Percentiles rank a stretch among this genome's conserved stretches.
Conservation (phyloP, 768 basidiomycete species). For the Hygrocybe punicea region DNA sequence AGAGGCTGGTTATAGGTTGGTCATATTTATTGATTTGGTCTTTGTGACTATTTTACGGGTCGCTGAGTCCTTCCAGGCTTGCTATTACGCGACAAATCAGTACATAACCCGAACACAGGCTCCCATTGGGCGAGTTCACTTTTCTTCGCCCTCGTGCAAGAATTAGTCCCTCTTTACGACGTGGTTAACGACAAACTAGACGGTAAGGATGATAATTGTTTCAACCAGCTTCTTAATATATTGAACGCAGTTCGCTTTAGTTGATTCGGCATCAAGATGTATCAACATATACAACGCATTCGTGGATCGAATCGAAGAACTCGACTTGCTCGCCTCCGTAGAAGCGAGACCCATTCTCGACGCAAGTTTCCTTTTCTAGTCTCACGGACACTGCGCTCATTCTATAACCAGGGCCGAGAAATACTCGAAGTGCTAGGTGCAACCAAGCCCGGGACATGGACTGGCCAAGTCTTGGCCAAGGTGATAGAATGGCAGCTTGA, state of each 20-base stretch:
- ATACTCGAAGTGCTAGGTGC: constrained; percentile 52
- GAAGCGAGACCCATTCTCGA: constrained; percentile 75
- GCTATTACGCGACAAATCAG: constrained; percentile 58
- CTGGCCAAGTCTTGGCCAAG: constrained; percentile 56
- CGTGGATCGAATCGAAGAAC: constrained; percentile 53
- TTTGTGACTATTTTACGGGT: neutral
- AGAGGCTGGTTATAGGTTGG: constrained; percentile 60
- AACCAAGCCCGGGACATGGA: constrained; percentile 66
- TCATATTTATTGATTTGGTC: constrained; percentile 3
- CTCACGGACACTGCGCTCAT: neutral
- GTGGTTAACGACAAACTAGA: constrained; percentile 39
- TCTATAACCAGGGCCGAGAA: constrained; percentile 60
- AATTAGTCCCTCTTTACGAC: constrained; percentile 58
- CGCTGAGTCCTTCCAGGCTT: constrained; percentile 45
- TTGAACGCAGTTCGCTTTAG: constrained; percentile 29
- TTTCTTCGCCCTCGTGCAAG: constrained; percentile 71
- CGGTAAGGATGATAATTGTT: constrained; percentile 32
- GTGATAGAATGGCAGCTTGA: constrained; percentile 86
- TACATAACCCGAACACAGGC: constrained; percentile 62
- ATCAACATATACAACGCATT: constrained; percentile 68
- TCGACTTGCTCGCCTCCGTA: constrained; percentile 55
- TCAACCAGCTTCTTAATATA: neutral
- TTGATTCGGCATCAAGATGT: constrained; percentile 42
- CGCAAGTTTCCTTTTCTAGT: constrained; percentile 45
- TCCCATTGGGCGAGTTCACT: constrained; percentile 69